Evolutionary conservation across 2,329 filamentous ascomycete genomes (phyloP), one percentile per base, ranked within the genome.

Genomic region (Monosporascus sp.): DNA sequence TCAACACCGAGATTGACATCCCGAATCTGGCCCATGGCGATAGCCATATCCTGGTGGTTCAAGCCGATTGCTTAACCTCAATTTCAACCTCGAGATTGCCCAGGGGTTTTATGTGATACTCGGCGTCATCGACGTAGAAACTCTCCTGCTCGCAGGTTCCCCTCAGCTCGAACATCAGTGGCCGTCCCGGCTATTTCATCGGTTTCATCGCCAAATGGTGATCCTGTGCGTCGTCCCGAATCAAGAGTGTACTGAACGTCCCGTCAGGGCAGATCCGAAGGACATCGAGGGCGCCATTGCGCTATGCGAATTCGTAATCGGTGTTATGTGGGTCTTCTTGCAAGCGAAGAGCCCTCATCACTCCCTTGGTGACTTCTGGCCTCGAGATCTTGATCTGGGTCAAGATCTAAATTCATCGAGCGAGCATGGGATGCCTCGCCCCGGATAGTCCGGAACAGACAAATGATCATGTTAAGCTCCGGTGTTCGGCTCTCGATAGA

Each of bases 391-490:
- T 70, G 69, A 8, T 61, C 56, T 4, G 69, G 70, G 37, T 78
- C 73, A 1, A 79, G 63, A 48, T 79, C 76, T 0, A 80, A 63
- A 1, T 72, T 76, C 1, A 73, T 72, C 17, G 75, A 73, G 14
- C 67, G 68, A 47, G 76, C 71, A 24, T 69, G 68, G 1, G 72
- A 71, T 58, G 53, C 62, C 55, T 79, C 76, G 1, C 76, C 77
- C 1, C 76, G 74, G 22, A 78, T 67, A 1, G 71, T 73, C 35
- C 76, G 68, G 53, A 72, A 69, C 3, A 79, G 64, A 31, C 76
- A 76, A 8, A 71, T 68, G 0, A 76, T 65, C 66, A 79, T 73
- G 60, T 75, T 76, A 48, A 69, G 62, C 24, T 63, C 60, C 2
- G 59, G 61, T 61, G 55, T 53, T 14, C 55, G 59, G 43, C 53